Percentiles rank a stretch among this genome's conserved stretches.
phyloP scores from a whole-genome alignment of 2,329 filamentous ascomycete genomes.

The Botrytis fabae region DNA sequence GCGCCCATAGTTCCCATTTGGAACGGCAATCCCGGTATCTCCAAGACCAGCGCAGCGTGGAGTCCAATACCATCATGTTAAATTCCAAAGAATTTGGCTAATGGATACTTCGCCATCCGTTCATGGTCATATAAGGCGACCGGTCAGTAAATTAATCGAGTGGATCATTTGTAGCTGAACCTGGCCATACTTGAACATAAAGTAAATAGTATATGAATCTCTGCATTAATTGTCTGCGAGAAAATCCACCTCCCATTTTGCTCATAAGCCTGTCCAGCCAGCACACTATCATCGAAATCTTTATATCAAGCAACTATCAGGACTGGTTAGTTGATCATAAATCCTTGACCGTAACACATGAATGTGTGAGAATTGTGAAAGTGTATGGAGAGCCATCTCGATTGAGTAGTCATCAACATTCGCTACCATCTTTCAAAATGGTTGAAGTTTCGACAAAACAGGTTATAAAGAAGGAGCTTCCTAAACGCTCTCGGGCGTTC shows the following conservation, averaged over 20 bases:
- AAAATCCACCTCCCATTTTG: not conserved
- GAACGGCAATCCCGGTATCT: slow-evolving; percentile 6
- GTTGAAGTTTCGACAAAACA: not conserved
- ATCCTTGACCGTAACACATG: not conserved
- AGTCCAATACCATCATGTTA: not conserved
- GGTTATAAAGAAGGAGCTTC: slow-evolving; percentile 1
- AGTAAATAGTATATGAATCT: not conserved
- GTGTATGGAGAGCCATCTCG: not conserved
- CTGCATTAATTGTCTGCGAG: not conserved
- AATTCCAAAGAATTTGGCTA: slow-evolving; percentile 1
- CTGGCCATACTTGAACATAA: not conserved
- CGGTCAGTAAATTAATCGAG: not conserved
- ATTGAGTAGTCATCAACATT: not conserved
- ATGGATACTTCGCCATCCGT: slow-evolving; percentile 1
- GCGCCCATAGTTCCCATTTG: slow-evolving; percentile 1
- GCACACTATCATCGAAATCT: not conserved
- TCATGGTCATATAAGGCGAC: slow-evolving; percentile 8
- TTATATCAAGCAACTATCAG: not conserved
- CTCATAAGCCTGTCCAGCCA: not conserved
- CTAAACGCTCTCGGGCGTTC: slow-evolving; percentile 22
- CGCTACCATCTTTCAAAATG: not conserved
- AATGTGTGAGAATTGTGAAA: not conserved
- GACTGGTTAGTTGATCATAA: not conserved
- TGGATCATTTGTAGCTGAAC: not conserved
- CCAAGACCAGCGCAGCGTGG: not conserved